phyloP scores from a whole-genome alignment of 345 rosid species.

The Salix purpurea region DNA sequence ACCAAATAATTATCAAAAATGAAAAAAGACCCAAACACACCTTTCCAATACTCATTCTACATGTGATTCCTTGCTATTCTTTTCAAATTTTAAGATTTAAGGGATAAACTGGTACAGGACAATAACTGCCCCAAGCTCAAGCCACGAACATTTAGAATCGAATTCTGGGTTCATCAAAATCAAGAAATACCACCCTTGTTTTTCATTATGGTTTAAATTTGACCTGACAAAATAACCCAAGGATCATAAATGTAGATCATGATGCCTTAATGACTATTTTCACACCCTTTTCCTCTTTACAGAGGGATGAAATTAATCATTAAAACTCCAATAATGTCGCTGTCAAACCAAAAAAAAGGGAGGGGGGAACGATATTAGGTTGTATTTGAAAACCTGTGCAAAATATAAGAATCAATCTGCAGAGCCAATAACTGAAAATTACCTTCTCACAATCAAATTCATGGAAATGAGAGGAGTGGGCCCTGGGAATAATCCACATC shows the following conservation, averaged over 20 bases:
- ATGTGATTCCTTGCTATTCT: not conserved
- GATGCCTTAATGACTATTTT: not conserved
- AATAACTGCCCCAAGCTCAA: not conserved
- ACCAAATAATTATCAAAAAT: not conserved
- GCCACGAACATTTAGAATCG: not conserved
- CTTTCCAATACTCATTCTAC: not conserved
- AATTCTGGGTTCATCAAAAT: not conserved
- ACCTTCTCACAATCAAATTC: conserved; percentile 60
- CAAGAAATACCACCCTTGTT: not conserved
- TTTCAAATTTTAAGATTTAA: not conserved
- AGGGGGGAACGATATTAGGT: not conserved
- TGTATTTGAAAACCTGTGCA: not conserved
- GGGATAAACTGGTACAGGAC: not conserved
- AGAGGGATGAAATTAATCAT: not conserved
- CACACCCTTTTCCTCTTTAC: not conserved
- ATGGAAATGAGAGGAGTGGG: conserved; percentile 70
- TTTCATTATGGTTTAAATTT: not conserved
- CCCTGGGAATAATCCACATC: conserved; percentile 74
- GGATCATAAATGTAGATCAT: not conserved
- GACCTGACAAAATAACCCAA: not conserved
- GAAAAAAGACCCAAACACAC: not conserved
- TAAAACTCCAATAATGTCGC: not conserved
- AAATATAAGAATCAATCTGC: not conserved
- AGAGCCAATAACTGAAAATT: not conserved
- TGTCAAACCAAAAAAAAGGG: not conserved